Conservation (phyloP, 257 asterid genomes). For the Solanum sejunctum region DNA sequence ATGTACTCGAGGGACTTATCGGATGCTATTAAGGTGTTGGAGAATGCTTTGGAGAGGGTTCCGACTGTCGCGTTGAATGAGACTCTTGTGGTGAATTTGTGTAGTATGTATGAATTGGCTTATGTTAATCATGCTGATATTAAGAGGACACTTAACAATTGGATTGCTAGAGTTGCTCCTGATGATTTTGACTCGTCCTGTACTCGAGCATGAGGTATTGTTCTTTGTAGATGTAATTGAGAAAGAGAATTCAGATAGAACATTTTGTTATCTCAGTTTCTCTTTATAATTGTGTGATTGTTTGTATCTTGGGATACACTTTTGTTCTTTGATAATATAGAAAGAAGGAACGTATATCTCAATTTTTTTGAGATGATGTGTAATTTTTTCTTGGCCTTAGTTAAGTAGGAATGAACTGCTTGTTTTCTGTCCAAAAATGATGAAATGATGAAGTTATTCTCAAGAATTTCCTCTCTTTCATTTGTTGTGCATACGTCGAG, state of each 20-base stretch:
- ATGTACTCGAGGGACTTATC: conserved; percentile 95
- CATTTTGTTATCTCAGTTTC: background rate
- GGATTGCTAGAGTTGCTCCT: conserved; percentile 97
- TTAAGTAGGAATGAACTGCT: background rate
- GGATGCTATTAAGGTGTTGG: conserved; percentile 88
- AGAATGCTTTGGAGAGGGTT: conserved; percentile 85
- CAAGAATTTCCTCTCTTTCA: background rate
- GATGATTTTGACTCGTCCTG: conserved; percentile 89
- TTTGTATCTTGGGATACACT: background rate
- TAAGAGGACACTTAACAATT: conserved; percentile 84
- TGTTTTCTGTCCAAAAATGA: background rate
- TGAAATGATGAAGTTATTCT: background rate
- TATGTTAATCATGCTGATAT: conserved; percentile 77
- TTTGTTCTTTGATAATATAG: background rate
- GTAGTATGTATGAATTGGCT: conserved; percentile 98
- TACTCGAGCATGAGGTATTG: conserved; percentile 64
- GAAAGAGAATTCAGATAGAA: background rate
- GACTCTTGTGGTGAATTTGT: conserved; percentile 80
- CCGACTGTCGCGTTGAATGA: conserved; percentile 85
- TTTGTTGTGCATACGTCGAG: background rate
- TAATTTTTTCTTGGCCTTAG: background rate
- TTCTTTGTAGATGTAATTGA: background rate
- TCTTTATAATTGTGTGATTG: background rate
- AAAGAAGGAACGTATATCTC: background rate
- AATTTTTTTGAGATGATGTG: background rate